Conservation (phyloP, 1,284 basidiomycete genomes). For the Veloboletus limbatus region DNA sequence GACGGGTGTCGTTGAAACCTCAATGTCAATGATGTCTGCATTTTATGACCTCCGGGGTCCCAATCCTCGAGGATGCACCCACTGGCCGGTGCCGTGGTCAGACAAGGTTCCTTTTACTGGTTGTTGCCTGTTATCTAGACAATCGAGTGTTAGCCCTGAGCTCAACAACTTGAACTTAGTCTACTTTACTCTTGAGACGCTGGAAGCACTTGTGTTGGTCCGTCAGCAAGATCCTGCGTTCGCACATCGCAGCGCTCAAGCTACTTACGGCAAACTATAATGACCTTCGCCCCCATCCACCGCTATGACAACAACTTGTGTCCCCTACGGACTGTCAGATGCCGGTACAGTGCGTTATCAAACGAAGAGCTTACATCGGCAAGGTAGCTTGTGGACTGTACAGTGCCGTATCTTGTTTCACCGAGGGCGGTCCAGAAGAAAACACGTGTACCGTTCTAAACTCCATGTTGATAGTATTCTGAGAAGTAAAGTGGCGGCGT, state of each 20-base stretch:
- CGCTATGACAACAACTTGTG: conserved; percentile 51
- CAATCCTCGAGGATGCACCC: conserved; percentile 19
- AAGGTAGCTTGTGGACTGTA: conserved; percentile 45
- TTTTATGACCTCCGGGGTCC: conserved; percentile 10
- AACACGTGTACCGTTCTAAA: conserved; percentile 61
- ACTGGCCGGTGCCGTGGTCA: neutral
- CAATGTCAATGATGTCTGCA: conserved; percentile 15
- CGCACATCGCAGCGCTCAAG: conserved; percentile 1
- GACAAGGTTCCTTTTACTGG: conserved; percentile 13
- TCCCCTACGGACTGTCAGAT: conserved; percentile 46
- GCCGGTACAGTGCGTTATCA: conserved; percentile 3
- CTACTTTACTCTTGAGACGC: conserved; percentile 48
- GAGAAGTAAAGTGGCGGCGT: conserved; percentile 23
- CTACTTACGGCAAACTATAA: conserved; percentile 56
- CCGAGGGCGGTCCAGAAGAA: conserved; percentile 59
- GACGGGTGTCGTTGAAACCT: conserved; percentile 14
- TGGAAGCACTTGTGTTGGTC: conserved; percentile 43
- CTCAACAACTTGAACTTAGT: conserved; percentile 17
- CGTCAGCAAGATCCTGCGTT: conserved; percentile 14
- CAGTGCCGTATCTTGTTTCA: conserved; percentile 55
- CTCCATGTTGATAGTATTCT: conserved; percentile 13
- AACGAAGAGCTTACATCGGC: conserved; percentile 48
- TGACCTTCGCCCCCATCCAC: conserved; percentile 43
- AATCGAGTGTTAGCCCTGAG: conserved; percentile 12
- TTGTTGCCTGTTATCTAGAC: conserved; percentile 7